A percentile compares a stretch with the other conserved stretches of the same genome.
Evolutionary conservation across 2,329 filamentous ascomycete species (phyloP).

Genomic region (Pseudogymnoascus sp.): DNA sequence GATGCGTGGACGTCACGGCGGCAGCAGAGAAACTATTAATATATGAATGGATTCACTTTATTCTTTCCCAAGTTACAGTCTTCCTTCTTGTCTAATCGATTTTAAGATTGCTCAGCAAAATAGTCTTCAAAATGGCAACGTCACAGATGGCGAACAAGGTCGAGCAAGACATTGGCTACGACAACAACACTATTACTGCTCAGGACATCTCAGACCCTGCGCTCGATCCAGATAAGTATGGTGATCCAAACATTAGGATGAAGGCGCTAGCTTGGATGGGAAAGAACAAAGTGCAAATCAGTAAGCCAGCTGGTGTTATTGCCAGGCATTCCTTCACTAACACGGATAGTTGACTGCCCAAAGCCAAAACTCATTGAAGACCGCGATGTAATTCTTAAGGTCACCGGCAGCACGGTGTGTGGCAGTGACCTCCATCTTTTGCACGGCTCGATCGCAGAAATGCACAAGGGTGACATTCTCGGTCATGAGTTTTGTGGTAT

Average conservation of each 20-base stretch:
- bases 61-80: neutral
- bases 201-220: conserved; percentile 64
- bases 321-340: conserved; percentile 6
- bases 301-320: conserved; percentile 29
- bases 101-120: neutral
- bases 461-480: conserved; percentile 45
- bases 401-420: conserved; percentile 42
- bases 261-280: conserved; percentile 75
- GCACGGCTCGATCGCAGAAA: conserved; percentile 34
- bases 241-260: conserved; percentile 56
- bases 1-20: neutral
- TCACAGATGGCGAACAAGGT: conserved; percentile 58
- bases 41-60: neutral
- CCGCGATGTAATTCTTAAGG: conserved; percentile 69
- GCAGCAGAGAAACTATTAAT: neutral
- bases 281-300: conserved; percentile 69
- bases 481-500: conserved; percentile 47
- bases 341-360: conserved; percentile 47
- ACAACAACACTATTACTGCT: conserved; percentile 52
- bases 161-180: conserved; percentile 63
- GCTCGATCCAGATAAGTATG: conserved; percentile 40
- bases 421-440: conserved; percentile 32
- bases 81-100: neutral
- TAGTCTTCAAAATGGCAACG: conserved; percentile 41
- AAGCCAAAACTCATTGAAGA: conserved; percentile 67